Conservation (phyloP, 129 eudicot genomes). For the Heracleum sosnowskyi region DNA sequence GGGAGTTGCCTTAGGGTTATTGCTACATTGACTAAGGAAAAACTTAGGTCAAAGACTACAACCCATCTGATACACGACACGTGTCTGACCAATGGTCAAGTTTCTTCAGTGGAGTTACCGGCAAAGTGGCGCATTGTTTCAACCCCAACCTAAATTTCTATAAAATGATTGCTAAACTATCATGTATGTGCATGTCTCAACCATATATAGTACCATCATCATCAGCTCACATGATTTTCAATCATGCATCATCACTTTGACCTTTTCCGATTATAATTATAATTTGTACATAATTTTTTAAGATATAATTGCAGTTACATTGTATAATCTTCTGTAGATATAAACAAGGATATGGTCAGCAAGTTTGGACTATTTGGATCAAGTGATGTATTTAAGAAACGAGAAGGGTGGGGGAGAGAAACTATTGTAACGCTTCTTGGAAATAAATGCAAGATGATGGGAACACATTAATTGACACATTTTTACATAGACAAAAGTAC, state of each 20-base stretch:
- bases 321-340: background rate
- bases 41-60: conserved; percentile 13
- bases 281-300: too few relatives aligned
- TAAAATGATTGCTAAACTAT: background rate
- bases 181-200: conserved; percentile 1
- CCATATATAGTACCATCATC: background rate
- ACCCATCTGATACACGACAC: conserved; percentile 30
- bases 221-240: background rate
- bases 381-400: background rate
- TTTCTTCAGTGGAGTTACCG: background rate
- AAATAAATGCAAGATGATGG: background rate
- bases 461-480: background rate
- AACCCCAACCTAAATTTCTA: background rate
- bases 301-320: background rate
- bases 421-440: background rate
- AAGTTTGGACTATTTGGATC: background rate
- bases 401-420: background rate
- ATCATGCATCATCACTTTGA: too few relatives aligned
- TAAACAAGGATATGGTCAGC: background rate
- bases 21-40: conserved; percentile 10
- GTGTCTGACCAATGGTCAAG: conserved; percentile 22
- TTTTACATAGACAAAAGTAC: background rate
- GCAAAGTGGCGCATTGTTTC: conserved; percentile 8
- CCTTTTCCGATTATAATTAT: too few relatives aligned
- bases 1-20: conserved; percentile 21